Evolutionary conservation across 306 rosid species (phyloP).

Genomic region (Herpetospermum pedunculosum): DNA sequence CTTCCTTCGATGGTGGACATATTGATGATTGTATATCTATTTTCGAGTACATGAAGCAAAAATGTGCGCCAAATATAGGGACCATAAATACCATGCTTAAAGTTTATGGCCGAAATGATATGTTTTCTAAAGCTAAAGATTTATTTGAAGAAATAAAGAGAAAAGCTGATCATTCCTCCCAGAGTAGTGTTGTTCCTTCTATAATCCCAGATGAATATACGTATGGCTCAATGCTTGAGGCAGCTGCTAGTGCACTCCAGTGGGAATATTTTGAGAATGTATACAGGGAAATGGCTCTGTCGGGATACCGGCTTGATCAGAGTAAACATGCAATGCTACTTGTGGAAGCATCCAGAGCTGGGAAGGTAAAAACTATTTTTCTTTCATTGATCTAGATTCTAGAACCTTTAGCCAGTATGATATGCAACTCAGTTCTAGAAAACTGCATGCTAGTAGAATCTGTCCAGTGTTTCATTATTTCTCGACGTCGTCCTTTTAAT

Average conservation of each 20-base stretch:
- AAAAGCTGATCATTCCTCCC: conserved; percentile 25
- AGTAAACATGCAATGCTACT: conserved; percentile 39
- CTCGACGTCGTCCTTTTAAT: not conserved
- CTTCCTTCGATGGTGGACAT: conserved; percentile 68
- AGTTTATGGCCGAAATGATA: conserved; percentile 61
- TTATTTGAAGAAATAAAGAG: conserved; percentile 62
- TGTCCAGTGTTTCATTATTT: not conserved
- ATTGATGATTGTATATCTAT: conserved; percentile 47
- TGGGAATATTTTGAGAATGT: conserved; percentile 97
- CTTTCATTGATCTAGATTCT: not conserved
- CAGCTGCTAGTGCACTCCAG: conserved; percentile 64
- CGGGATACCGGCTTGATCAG: conserved; percentile 64
- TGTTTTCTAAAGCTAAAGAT: conserved; percentile 71
- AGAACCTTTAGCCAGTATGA: not conserved
- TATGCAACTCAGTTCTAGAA: not conserved
- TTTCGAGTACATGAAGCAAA: conserved; percentile 54
- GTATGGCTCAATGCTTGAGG: conserved; percentile 60
- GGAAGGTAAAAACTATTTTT: conserved; percentile 44
- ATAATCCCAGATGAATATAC: conserved; percentile 55
- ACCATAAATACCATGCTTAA: conserved; percentile 72
- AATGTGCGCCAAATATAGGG: conserved; percentile 67
- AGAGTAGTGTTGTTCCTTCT: conserved; percentile 12
- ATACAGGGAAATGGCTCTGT: conserved; percentile 69
- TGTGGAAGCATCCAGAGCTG: conserved; percentile 72
- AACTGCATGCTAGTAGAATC: not conserved